Conservation (phyloP, 495 filamentous ascomycete species). For the Aspergillus bridgeri region DNA sequence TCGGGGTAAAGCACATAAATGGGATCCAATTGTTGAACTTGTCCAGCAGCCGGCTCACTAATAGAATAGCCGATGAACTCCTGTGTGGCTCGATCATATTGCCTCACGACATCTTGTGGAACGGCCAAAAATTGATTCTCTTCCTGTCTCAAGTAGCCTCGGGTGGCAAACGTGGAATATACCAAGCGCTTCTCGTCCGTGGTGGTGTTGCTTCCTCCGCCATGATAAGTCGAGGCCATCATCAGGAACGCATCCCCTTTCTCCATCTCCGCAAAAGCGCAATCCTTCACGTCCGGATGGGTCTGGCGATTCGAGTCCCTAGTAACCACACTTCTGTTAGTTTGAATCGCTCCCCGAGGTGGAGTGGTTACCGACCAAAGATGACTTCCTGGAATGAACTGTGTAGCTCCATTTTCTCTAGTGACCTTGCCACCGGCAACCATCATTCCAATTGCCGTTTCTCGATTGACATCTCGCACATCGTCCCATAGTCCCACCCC, state of each 20-base stretch:
- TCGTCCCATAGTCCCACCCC: too few relatives aligned
- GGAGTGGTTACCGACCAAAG: background rate
- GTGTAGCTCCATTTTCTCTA: background rate
- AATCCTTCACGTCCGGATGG: background rate
- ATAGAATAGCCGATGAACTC: background rate
- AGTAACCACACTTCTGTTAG: too few relatives aligned
- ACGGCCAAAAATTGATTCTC: background rate
- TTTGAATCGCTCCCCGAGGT: too few relatives aligned
- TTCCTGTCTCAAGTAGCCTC: background rate
- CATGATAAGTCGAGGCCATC: background rate
- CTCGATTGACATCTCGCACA: background rate
- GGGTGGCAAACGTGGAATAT: background rate
- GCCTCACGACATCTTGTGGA: background rate
- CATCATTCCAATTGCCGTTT: background rate
- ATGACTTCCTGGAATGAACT: background rate
- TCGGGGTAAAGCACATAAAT: background rate
- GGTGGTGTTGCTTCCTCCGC: background rate
- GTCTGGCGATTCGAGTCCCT: background rate
- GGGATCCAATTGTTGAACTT: background rate
- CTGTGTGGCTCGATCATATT: background rate
- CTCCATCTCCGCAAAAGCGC: background rate
- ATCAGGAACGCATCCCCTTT: background rate
- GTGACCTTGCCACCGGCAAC: background rate
- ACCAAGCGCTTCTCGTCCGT: background rate
- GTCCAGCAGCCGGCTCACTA: background rate